These are phyloP conservation scores for Annulohypoxylon maeteangense DNA, from an alignment of 495 filamentous ascomycete species.

Conservation along the genomic window DNA sequence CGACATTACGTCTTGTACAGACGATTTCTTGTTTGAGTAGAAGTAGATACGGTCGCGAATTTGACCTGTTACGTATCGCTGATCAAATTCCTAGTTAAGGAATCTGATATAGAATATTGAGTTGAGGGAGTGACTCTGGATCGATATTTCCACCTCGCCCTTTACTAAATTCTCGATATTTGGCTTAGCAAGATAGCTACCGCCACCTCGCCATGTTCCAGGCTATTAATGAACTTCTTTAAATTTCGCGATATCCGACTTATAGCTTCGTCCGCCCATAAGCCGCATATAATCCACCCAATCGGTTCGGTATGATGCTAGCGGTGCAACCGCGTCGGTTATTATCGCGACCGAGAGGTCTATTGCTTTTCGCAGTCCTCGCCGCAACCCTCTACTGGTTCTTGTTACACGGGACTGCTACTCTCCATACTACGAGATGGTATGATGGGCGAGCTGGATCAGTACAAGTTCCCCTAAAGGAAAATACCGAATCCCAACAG, in stretches of 20 bases:
- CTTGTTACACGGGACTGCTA: conserved; percentile 35
- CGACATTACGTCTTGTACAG: background rate
- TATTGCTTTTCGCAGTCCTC: conserved; percentile 43
- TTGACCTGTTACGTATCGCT: background rate
- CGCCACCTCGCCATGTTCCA: conserved; percentile 28
- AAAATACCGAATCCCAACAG: conserved; percentile 1
- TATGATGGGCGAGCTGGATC: conserved; percentile 21
- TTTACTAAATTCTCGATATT: conserved; percentile 2
- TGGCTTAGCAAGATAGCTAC: conserved; percentile 2
- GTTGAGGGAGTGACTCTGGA: conserved; percentile 3
- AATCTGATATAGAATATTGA: conserved; percentile 22
- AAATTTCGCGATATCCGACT: conserved; percentile 31
- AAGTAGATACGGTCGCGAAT: background rate
- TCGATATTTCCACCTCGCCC: conserved; percentile 1
- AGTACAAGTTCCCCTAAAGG: conserved; percentile 24
- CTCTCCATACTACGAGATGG: conserved; percentile 23
- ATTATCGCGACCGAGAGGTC: conserved; percentile 58
- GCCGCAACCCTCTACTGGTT: conserved; percentile 49
- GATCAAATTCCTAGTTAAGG: conserved; percentile 32
- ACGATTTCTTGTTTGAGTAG: background rate
- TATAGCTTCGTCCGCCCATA: conserved; percentile 10
- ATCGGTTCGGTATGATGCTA: conserved; percentile 41
- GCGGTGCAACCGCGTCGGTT: conserved; percentile 60
- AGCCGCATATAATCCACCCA: conserved; percentile 13
- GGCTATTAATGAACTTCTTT: conserved; percentile 14